Conservation (phyloP, 208 protist genomes). For the Angomonas ambiguus region DNA sequence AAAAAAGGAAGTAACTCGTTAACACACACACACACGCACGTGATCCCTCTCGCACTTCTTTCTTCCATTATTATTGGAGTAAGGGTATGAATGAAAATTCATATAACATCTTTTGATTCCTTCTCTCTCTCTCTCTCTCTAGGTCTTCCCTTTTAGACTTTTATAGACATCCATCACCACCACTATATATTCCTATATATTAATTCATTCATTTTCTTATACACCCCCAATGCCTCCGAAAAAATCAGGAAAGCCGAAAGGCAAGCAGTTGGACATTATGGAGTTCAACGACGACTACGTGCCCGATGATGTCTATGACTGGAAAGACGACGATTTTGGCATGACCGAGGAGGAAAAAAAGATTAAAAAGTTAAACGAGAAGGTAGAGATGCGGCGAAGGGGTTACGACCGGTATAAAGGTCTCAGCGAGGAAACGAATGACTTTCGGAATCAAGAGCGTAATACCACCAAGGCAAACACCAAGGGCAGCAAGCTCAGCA, state of each 20-base stretch:
- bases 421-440: too few species aligned
- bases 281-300: constrained; percentile 81
- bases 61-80: too few species aligned
- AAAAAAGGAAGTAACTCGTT: too few species aligned
- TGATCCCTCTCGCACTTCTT: too few species aligned
- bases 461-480: constrained; percentile 22
- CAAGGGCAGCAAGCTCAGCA: constrained; percentile 14
- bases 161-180: not conserved
- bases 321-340: constrained; percentile 61
- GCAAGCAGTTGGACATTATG: constrained; percentile 75
- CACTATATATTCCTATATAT: not conserved
- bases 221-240: not conserved
- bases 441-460: constrained; percentile 50
- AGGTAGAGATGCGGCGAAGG: constrained; percentile 54
- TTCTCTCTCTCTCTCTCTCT: constrained; percentile 7
- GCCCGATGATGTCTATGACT: constrained; percentile 71
- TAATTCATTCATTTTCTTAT: not conserved
- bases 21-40: too few species aligned
- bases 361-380: constrained; percentile 50
- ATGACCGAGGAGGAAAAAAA: constrained; percentile 48
- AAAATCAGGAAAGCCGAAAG: constrained; percentile 18
- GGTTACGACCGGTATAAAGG: too few species aligned
- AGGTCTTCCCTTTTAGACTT: not conserved
- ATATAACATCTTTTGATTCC: too few species aligned
- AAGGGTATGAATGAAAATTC: too few species aligned